Base-by-base conservation (phyloP, 2,329 filamentous ascomycete genomes). In the Cadophora malorum region DNA sequence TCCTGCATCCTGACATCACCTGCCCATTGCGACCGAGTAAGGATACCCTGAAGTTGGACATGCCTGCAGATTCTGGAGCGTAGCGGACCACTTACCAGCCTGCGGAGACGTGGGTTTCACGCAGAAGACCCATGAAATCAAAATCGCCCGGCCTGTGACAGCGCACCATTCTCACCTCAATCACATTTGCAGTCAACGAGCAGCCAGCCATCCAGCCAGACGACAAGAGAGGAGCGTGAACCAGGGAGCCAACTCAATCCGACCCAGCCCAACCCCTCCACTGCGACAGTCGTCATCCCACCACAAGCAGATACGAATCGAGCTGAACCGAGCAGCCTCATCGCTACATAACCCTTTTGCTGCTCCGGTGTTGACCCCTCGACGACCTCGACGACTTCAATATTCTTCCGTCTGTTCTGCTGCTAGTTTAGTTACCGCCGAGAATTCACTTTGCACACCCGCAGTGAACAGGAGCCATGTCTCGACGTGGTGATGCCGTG, bases 281-380 rank as follows among this genome's bases (percentile, higher is more conserved):
- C 52, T 65, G 60, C 66, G 33, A 62, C 52, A 69, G 63, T 71
- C 72, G 70, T 74, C 72, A 74, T 72, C 70, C 69, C 69, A 69
- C 69, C 65, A 47, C 63, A 41, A 56, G 35, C 47, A 62, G 23
- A 25, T 35, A 66, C 53, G 56, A 58, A 49, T 35, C 60, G 50
- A 63, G 52, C 63, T n/a, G 35, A 65, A 21, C 50, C 50, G 50
- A 60, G 47, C 64, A 70, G 69, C 70, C 70, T 67, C 63, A 67
- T 67, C 23, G 56, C 47, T 67, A 67, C 67, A 65, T 65, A 67
- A 52, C 38, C 64, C 25, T 50, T 59, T 38, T n/a, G n/a, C 49
- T 68, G 45, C 59, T 38, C 25, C 25, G 41, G 53, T 33, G 47
- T 59, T 50, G 19, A 50, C 41, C 53, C 47, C 2, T 53, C 31